Conservation (phyloP, 2,329 filamentous ascomycete species). For the Colletotrichum brevisporum region DNA sequence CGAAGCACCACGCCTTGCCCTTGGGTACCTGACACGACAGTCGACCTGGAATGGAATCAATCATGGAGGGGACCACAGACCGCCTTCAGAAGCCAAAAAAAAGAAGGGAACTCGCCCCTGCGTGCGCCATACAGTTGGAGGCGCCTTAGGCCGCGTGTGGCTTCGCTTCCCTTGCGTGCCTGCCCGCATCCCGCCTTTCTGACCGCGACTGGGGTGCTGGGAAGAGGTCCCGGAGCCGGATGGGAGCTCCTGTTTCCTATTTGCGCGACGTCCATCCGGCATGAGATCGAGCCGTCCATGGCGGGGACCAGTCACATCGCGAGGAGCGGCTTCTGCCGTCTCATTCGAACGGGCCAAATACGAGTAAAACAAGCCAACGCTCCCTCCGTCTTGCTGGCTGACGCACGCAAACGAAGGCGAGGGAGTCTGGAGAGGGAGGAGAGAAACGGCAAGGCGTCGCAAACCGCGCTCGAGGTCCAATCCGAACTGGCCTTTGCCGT, state of each 20-base stretch:
- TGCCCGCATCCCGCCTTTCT: conserved; percentile 13
- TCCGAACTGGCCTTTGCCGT: conserved; percentile 24
- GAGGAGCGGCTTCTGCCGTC: conserved; percentile 8
- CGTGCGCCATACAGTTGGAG: background rate
- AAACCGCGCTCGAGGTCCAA: conserved; percentile 35
- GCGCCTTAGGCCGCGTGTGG: background rate
- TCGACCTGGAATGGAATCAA: background rate
- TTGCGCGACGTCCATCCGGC: conserved; percentile 12
- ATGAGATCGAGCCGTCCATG: conserved; percentile 21
- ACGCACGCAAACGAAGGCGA: conserved; percentile 26
- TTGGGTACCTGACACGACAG: background rate
- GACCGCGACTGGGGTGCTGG: background rate
- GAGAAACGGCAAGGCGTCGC: conserved; percentile 10
- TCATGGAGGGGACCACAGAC: background rate
- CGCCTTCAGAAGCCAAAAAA: background rate
- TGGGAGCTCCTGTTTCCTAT: background rate
- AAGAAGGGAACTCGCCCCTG: conserved; percentile 2
- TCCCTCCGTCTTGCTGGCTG: conserved; percentile 26
- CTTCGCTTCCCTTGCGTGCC: conserved; percentile 23
- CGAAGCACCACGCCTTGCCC: background rate
- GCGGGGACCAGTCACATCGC: conserved; percentile 29
- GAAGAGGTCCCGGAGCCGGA: too few relatives aligned
- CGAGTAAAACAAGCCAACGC: background rate
- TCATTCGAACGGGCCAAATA: conserved; percentile 18
- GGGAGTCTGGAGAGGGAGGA: too few relatives aligned